phyloP scores from a whole-genome alignment of 2,329 filamentous ascomycete genomes.

The Penicillium sp. region DNA sequence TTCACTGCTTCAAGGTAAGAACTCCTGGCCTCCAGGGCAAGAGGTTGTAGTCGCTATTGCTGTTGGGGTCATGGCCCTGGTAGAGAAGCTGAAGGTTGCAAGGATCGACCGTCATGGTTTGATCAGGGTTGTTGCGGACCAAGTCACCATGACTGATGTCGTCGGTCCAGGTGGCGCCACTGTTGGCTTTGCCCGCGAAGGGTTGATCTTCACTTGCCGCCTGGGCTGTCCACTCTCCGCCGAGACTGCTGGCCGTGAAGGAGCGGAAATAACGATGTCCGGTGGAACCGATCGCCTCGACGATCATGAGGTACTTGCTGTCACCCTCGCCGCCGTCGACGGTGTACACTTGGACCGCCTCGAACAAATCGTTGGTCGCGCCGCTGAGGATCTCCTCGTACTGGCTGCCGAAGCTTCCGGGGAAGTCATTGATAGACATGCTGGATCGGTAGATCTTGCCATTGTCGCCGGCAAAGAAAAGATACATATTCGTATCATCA shows the following conservation, averaged over 20 bases:
- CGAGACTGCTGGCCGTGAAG: conserved; percentile 51
- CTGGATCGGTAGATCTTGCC: conserved; percentile 57
- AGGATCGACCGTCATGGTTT: conserved; percentile 55
- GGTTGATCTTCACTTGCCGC: conserved; percentile 49
- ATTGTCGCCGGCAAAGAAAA: conserved; percentile 61
- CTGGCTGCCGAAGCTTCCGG: conserved; percentile 50
- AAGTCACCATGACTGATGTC: conserved; percentile 60
- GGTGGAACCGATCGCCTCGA: conserved; percentile 50
- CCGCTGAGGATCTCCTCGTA: conserved; percentile 46
- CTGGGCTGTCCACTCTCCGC: conserved; percentile 51
- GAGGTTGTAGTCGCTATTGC: conserved; percentile 38
- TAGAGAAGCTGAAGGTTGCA: conserved; percentile 59
- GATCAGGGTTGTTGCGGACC: conserved; percentile 47
- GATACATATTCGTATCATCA: conserved; percentile 54
- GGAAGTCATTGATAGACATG: conserved; percentile 57
- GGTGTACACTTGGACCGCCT: conserved; percentile 59
- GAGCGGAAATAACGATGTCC: conserved; percentile 57
- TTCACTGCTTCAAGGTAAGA: conserved; percentile 39
- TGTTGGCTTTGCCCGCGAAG: conserved; percentile 59
- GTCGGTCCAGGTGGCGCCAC: conserved; percentile 56
- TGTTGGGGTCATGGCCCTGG: conserved; percentile 47
- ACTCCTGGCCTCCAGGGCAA: conserved; percentile 51
- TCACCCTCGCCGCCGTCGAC: conserved; percentile 46
- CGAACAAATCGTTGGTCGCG: conserved; percentile 51
- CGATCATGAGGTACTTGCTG: conserved; percentile 56